Conservation (phyloP, 2,329 filamentous ascomycete species). For the Talaromyces rugulosus region DNA sequence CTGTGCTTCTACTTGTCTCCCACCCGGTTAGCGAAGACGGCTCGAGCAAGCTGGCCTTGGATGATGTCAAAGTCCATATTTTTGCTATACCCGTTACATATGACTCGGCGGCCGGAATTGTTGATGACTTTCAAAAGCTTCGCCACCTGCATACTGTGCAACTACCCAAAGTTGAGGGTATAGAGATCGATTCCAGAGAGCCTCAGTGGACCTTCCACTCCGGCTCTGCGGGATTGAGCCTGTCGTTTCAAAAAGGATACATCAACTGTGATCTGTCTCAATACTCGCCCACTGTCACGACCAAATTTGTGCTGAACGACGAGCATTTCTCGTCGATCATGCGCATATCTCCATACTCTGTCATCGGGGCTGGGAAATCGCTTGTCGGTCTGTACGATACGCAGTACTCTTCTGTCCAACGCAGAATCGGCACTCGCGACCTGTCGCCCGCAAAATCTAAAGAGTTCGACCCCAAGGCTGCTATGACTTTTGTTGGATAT, state of each 20-base stretch:
- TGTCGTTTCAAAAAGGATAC: slow-evolving; percentile 38
- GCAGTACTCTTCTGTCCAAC: slow-evolving; percentile 44
- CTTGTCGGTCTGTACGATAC: slow-evolving; percentile 44
- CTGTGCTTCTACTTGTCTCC: slow-evolving; percentile 37
- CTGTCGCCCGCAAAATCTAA: slow-evolving; percentile 22
- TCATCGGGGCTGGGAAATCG: slow-evolving; percentile 39
- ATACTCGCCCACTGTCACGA: slow-evolving; percentile 35
- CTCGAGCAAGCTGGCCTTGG: slow-evolving; percentile 20
- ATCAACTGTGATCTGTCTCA: slow-evolving; percentile 41
- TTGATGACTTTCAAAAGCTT: slow-evolving; percentile 30
- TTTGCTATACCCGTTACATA: slow-evolving; percentile 32
- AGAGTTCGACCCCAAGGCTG: slow-evolving; percentile 18
- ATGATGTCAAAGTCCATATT: slow-evolving; percentile 35
- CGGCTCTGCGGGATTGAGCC: slow-evolving; percentile 34
- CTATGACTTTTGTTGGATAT: slow-evolving; percentile 38
- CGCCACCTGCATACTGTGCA: slow-evolving; percentile 33
- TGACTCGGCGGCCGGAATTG: slow-evolving; percentile 17
- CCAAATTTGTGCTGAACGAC: slow-evolving; percentile 33
- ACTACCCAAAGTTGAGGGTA: slow-evolving; percentile 28
- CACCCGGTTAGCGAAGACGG: slow-evolving; percentile 27
- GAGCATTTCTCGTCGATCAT: slow-evolving; percentile 39
- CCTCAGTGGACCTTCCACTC: slow-evolving; percentile 38
- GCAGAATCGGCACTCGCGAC: slow-evolving; percentile 32
- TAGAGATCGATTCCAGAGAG: slow-evolving; percentile 20
- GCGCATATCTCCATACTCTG: slow-evolving; percentile 39